A percentile compares a stretch with the other conserved stretches of the same genome.
Conservation (phyloP, 1,284 basidiomycete species). For the Melampsora abietis-canadensis region DNA sequence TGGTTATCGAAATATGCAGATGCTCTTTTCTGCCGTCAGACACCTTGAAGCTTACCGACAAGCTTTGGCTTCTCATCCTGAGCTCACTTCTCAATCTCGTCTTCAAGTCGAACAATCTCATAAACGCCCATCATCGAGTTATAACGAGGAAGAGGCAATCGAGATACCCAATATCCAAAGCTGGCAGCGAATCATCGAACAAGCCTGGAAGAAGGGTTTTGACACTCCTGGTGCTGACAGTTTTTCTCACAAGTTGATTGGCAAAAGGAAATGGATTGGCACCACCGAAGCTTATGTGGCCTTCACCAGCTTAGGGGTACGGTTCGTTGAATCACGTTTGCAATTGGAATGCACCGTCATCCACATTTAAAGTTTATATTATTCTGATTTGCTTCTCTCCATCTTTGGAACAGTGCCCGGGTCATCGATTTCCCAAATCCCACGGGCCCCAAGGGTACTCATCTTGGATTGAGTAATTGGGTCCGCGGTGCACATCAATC, state of each 20-base stretch:
- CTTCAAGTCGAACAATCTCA: background rate
- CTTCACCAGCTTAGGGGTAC: conserved; percentile 48
- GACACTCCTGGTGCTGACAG: conserved; percentile 48
- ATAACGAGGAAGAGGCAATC: background rate
- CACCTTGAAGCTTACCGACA: background rate
- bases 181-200: conserved; percentile 48
- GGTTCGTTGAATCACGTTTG: conserved; percentile 38
- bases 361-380: background rate
- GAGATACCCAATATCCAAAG: conserved; percentile 47
- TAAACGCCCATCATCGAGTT: conserved; percentile 2
- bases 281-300: conserved; percentile 50
- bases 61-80: conserved; percentile 4
- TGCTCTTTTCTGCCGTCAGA: conserved; percentile 48
- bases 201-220: conserved; percentile 49
- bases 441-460: background rate
- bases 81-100: background rate
- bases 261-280: conserved; percentile 50
- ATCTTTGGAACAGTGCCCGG: background rate
- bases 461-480: conserved; percentile 6
- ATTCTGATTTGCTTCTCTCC: background rate
- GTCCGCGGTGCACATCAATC: conserved; percentile 6
- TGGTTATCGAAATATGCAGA: conserved; percentile 49
- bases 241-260: conserved; percentile 46
- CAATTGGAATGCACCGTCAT: background rate
- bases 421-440: conserved; percentile 1